Conservation (phyloP, 2,329 filamentous ascomycete species). For the Albophoma yamanashiensis region DNA sequence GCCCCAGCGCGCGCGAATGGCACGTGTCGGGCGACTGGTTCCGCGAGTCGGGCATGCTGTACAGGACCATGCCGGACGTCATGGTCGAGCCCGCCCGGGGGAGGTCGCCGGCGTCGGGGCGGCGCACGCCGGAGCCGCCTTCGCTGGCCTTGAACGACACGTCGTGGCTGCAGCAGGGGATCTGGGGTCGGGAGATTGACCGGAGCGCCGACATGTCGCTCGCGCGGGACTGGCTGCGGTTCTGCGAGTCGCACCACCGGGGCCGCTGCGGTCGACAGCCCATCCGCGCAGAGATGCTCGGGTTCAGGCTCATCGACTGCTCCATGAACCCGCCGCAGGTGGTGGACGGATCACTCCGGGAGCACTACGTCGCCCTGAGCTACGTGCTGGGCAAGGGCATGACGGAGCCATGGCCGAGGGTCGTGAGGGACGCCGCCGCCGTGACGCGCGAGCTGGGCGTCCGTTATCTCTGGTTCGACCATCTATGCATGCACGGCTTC, state of each 20-base stretch:
- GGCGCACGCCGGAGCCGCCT: constrained; percentile 2
- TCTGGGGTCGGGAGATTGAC: constrained; percentile 22
- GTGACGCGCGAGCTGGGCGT: constrained; percentile 20
- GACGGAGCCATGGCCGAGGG: constrained; percentile 17
- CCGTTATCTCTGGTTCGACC: constrained; percentile 27
- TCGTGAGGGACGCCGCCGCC: constrained; percentile 18
- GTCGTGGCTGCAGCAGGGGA: constrained; percentile 17
- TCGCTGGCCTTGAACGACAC: constrained; percentile 3
- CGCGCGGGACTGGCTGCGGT: constrained; percentile 21
- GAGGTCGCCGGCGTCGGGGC: constrained; percentile 5
- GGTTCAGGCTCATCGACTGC: constrained; percentile 23
- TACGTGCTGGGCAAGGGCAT: constrained; percentile 22
- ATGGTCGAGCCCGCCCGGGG: constrained; percentile 11
- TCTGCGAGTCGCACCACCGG: constrained; percentile 21
- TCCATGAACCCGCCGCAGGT: constrained; percentile 17
- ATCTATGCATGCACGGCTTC: constrained; percentile 20
- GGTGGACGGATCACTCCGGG: constrained; percentile 15
- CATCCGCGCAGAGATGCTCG: constrained; percentile 13
- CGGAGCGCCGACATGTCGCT: constrained; percentile 17
- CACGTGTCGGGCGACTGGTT: constrained; percentile 22
- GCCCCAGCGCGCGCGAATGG: constrained; percentile 15
- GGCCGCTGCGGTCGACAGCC: constrained; percentile 19
- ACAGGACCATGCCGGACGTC: constrained; percentile 16
- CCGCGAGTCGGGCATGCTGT: constrained; percentile 21
- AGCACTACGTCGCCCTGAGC: constrained; percentile 22